Evolutionary conservation across 2,329 filamentous ascomycete genomes (phyloP).

Genomic region (Apiospora arundinis): DNA sequence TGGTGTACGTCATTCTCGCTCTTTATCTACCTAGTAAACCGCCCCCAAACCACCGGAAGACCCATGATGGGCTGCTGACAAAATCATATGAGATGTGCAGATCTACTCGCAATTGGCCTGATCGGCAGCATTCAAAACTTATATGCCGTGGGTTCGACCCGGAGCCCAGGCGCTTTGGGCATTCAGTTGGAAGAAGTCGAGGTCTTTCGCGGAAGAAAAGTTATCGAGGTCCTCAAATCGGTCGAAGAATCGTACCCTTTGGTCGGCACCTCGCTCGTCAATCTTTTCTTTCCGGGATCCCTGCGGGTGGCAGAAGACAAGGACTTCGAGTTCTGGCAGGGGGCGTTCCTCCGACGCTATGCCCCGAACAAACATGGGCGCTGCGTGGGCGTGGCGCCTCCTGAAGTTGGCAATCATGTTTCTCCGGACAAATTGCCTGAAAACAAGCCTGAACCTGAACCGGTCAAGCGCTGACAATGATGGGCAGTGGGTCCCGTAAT

Average conservation of each 20-base stretch:
- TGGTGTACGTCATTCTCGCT: conserved; percentile 26
- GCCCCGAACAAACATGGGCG: not conserved
- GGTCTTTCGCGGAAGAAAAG: not conserved
- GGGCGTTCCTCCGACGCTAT: not conserved
- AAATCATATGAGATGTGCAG: not conserved
- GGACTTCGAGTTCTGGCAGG: not conserved
- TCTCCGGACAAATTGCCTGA: too few species aligned
- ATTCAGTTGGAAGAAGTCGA: conserved; percentile 27
- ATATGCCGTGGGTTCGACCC: conserved; percentile 26
- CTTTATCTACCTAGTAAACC: not conserved
- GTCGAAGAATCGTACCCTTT: not conserved
- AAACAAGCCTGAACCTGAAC: too few species aligned
- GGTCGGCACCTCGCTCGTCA: not conserved
- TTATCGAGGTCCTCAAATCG: conserved; percentile 16
- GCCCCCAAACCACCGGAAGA: too few species aligned
- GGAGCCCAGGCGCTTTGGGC: conserved; percentile 24
- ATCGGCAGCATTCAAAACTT: conserved; percentile 30
- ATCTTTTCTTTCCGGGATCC: not conserved
- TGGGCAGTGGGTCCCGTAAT: too few species aligned
- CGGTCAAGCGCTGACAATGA: too few species aligned
- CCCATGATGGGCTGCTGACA: not conserved
- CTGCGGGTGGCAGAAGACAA: not conserved
- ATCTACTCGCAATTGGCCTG: conserved; percentile 27
- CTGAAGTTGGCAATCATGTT: not conserved
- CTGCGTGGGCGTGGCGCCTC: not conserved